A percentile compares a stretch with the other conserved stretches of the same genome.
These are phyloP conservation scores for Tolypocladium guangdongense DNA, from an alignment of 2,329 filamentous ascomycete species.

Conservation along the genomic window DNA sequence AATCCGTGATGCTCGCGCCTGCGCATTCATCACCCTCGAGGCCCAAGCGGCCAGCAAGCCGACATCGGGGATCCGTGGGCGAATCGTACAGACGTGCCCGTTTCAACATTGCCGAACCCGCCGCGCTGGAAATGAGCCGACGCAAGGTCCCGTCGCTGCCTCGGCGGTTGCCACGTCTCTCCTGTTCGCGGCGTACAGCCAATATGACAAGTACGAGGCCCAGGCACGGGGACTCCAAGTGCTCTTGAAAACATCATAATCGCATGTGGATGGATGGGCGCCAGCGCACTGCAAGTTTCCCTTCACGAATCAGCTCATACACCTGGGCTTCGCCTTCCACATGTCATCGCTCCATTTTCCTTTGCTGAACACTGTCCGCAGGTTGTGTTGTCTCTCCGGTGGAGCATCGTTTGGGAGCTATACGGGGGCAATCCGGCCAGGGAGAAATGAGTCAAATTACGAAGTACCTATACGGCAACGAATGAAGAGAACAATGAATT, in stretches of 20 bases:
- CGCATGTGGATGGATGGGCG: not conserved
- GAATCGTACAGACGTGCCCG: too few species aligned
- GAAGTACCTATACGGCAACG: not conserved
- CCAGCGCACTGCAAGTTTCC: not conserved
- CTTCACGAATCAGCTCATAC: not conserved
- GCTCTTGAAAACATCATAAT: not conserved
- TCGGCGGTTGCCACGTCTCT: too few species aligned
- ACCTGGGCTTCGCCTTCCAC: not conserved
- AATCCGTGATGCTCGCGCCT: too few species aligned
- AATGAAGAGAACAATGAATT: not conserved
- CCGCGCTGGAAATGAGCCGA: too few species aligned
- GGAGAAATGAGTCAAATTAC: not conserved
- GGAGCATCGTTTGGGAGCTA: too few species aligned
- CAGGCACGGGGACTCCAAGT: not conserved
- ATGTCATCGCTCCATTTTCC: not conserved
- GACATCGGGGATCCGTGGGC: too few species aligned
- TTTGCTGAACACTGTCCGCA: not conserved
- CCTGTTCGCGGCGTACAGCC: too few species aligned
- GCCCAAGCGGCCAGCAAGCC: too few species aligned
- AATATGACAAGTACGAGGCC: too few species aligned
- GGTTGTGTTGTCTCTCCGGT: not conserved
- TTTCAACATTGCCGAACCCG: too few species aligned
- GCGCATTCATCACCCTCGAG: too few species aligned
- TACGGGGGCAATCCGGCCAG: not conserved
- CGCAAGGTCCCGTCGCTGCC: too few species aligned